Conservation (phyloP, 2,329 filamentous ascomycete genomes). For the Esteya vermicola region DNA sequence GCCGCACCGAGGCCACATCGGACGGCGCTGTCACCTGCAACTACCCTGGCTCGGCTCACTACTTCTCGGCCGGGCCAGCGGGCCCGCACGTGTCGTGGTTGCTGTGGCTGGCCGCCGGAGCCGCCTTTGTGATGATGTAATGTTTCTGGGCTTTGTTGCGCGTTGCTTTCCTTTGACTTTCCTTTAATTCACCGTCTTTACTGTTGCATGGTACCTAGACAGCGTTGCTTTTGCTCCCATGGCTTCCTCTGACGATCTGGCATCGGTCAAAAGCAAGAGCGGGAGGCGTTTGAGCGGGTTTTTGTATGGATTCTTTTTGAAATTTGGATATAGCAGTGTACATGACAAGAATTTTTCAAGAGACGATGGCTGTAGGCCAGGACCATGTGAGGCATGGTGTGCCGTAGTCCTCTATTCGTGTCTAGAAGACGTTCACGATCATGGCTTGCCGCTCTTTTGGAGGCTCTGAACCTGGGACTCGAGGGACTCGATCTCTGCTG, state of each 20-base stretch:
- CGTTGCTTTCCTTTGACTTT: neutral
- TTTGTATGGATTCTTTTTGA: no score
- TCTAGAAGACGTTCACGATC: no score
- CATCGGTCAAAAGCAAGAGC: no score
- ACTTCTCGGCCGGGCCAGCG: conserved; percentile 20
- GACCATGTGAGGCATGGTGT: no score
- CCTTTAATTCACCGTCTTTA: neutral
- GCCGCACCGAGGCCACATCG: conserved; percentile 10
- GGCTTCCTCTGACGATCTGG: neutral
- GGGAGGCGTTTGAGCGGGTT: neutral
- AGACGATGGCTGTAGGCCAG: no score
- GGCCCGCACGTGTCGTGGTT: conserved; percentile 1
- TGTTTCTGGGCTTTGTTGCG: neutral
- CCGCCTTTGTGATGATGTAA: neutral
- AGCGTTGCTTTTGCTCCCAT: neutral
- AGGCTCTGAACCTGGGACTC: no score
- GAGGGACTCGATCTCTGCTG: no score
- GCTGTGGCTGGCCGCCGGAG: conserved; percentile 1
- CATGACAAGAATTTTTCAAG: no score
- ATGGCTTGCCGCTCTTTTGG: no score
- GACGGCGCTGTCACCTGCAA: conserved; percentile 34
- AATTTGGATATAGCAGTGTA: no score
- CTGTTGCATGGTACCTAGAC: neutral
- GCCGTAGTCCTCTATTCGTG: no score
- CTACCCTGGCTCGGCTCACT: conserved; percentile 45